Percentiles rank a stretch among this genome's conserved stretches.
Evolutionary conservation across 371 early-diverging fungal species (phyloP).

Genomic region (Mortierella sp.): DNA sequence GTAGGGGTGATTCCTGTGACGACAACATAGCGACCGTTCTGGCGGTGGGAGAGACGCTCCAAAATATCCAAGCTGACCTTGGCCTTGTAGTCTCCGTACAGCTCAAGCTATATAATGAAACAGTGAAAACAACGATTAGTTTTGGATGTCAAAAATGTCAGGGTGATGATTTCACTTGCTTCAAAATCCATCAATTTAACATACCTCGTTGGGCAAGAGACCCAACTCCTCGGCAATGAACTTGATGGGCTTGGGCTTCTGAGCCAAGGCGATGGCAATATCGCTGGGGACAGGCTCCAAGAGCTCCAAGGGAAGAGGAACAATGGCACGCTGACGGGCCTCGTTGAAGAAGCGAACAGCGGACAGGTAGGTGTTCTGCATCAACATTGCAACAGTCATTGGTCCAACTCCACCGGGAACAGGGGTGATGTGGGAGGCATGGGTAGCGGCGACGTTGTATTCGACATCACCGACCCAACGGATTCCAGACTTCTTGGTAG

Average conservation of each 20-base stretch:
- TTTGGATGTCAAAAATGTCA: too few species aligned
- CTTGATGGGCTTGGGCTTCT: constrained; percentile 87
- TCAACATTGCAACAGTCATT: constrained; percentile 97
- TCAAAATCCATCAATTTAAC: background rate
- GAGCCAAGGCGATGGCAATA: constrained; percentile 92
- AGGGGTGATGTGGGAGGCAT: constrained; percentile 89
- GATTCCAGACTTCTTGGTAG: constrained; percentile 87
- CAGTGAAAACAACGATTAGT: too few species aligned
- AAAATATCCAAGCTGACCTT: constrained; percentile 88
- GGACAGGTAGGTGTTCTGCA: constrained; percentile 85
- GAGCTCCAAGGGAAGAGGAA: constrained; percentile 37
- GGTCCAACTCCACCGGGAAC: constrained; percentile 98
- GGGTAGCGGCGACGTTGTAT: constrained; percentile 72
- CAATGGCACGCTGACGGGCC: constrained; percentile 35
- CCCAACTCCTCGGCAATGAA: constrained; percentile 87
- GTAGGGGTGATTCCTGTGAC: constrained; percentile 98
- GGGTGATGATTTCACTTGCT: too few species aligned
- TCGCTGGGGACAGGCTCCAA: constrained; percentile 83
- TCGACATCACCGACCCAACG: constrained; percentile 97
- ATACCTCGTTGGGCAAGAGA: constrained; percentile 73
- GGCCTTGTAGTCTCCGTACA: constrained; percentile 91
- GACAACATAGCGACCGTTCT: constrained; percentile 93
- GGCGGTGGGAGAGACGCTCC: constrained; percentile 83
- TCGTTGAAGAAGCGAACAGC: constrained; percentile 77
- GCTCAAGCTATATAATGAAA: constrained; percentile 73